A percentile compares a stretch with the other conserved stretches of the same genome.
These are phyloP conservation scores for Tarenaya hassleriana DNA, from an alignment of 345 rosid species.

Conservation along the genomic window DNA sequence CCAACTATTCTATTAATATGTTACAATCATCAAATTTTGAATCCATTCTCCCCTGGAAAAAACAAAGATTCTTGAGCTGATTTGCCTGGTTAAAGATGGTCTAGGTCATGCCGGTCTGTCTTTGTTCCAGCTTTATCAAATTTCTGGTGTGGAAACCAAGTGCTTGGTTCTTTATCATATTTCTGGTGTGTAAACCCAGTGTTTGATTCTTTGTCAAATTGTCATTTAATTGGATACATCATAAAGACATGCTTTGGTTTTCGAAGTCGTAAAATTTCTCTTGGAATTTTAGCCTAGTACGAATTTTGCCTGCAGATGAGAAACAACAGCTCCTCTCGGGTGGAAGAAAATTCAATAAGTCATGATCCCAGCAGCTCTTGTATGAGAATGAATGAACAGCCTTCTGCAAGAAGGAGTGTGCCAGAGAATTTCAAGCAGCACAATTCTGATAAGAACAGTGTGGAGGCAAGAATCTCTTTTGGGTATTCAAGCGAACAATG, in stretches of 20 bases:
- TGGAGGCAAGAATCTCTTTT: slow-evolving; percentile 34
- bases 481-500: slow-evolving; percentile 26
- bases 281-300: slow-evolving; percentile 13
- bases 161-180: not conserved
- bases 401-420: slow-evolving; percentile 20
- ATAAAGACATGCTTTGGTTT: not conserved
- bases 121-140: too few relatives aligned
- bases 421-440: slow-evolving; percentile 29
- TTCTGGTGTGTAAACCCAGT: not conserved
- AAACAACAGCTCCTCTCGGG: slow-evolving; percentile 24
- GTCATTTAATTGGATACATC: not conserved
- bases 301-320: slow-evolving; percentile 34
- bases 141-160: too few relatives aligned
- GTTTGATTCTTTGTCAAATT: too few relatives aligned
- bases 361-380: slow-evolving; percentile 29
- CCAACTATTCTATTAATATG: too few relatives aligned
- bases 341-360: slow-evolving; percentile 36
- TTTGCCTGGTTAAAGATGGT: too few relatives aligned
- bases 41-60: too few relatives aligned
- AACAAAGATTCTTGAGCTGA: too few relatives aligned
- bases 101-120: too few relatives aligned
- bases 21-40: too few relatives aligned
- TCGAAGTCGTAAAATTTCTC: not conserved
- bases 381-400: slow-evolving; percentile 31
- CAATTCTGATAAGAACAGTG: slow-evolving; percentile 8